Base-by-base conservation (phyloP, 352 stramenopile species). In the Pythium diclinum region DNA sequence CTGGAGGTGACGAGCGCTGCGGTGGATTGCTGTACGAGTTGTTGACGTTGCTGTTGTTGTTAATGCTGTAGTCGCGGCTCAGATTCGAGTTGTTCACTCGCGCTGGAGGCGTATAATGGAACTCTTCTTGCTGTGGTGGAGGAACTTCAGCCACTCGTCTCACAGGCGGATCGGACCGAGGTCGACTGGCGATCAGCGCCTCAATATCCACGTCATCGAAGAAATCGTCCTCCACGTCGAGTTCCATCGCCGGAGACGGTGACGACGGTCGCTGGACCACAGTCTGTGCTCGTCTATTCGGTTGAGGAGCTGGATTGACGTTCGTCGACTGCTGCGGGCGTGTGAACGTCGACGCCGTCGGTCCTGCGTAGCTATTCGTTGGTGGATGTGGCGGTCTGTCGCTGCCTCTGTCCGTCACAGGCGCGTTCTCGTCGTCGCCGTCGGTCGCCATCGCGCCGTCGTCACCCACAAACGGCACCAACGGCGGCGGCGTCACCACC, bases 191-290 rank as follows among this genome's bases (percentile, higher is more conserved):
- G 1, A 73, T 55, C 11, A 73, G 23, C 14, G 67, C 67, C 14
- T 73, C 67, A 10, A 73, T 48, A n/a, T 73, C 67, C 7, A 73
- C 57, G 19, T 64, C 49, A 40, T 69, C 57, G 19, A 73, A 73
- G 16, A 73, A 59, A 21, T 47, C 57, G 56, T 73, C 67, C 19
- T 69, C 42, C 7, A 52, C 46, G 47, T 65, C 66, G 5, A 68
- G 59, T 21, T 68, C 66, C 19, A 42, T 25, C 4, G 59, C 48
- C 19, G 36, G 59, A 8, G 58, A 54, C 54, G 65, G 59, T 1
- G 54, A 60, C 7, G 57, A 63, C 10, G 52, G 33, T 40, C 34
- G 40, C 13, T 44, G 30, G 17, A 25, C 23, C 9, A 34, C 19
- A 3, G 17, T 13, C 36, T 42, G 36, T 1, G 36, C 19, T 28